Conservation (phyloP, 441 rosid species). For the Pelargonium cotyledonis region DNA sequence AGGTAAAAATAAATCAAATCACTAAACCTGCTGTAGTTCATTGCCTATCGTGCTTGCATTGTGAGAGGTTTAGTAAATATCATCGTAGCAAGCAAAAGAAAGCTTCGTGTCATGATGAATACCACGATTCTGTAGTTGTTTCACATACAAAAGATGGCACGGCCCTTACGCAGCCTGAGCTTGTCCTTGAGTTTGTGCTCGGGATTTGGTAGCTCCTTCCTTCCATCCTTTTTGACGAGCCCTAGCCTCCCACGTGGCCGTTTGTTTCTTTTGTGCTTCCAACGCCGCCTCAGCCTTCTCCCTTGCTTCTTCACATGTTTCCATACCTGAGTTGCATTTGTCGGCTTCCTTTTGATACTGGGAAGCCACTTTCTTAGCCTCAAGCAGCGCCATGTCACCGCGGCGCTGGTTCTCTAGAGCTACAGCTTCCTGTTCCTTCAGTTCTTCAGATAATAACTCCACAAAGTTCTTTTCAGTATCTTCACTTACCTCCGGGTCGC, state of each 20-base stretch:
- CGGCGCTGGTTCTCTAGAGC: conserved; percentile 66
- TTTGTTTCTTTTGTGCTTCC: conserved; percentile 62
- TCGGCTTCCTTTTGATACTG: conserved; percentile 95
- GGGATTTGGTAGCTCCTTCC: conserved; percentile 47
- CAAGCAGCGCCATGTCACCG: conserved; percentile 66
- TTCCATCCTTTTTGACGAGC: conserved; percentile 85
- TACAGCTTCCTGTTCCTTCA: conserved; percentile 69
- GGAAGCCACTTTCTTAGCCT: conserved; percentile 87
- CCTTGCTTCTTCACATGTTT: conserved; percentile 90
- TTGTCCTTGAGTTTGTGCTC: conserved; percentile 44
- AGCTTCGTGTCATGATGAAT: neutral
- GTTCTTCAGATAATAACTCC: conserved; percentile 67
- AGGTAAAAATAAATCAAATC: no score
- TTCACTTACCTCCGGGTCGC: conserved; percentile 70
- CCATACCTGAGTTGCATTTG: conserved; percentile 94
- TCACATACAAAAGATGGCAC: neutral
- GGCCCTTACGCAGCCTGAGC: conserved; percentile 36
- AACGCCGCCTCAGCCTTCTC: conserved; percentile 70
- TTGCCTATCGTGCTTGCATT: no score
- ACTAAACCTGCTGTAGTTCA: no score
- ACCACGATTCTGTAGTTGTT: neutral
- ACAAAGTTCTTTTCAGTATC: conserved; percentile 76
- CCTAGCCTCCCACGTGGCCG: conserved; percentile 64
- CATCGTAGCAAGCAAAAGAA: no score
- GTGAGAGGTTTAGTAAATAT: no score